Evolutionary conservation across 768 basidiomycete genomes (phyloP).

Genomic region (Termitomyces sp.): DNA sequence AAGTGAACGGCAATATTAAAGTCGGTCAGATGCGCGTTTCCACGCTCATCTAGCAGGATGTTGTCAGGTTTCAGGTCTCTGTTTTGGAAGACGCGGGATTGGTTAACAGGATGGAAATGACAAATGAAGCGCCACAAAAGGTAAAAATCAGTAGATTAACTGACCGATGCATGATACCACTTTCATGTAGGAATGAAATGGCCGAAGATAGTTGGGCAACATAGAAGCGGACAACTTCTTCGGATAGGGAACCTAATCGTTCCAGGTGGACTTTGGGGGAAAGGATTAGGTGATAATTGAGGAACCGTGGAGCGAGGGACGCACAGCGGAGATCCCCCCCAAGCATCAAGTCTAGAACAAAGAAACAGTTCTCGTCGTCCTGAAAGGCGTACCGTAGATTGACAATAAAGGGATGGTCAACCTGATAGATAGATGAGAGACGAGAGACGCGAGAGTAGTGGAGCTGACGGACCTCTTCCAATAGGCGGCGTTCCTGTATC

Average conservation of each 20-base stretch:
- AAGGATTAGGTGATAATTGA: constrained; percentile 7
- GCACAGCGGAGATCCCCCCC: constrained; percentile 92
- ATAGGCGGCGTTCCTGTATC: constrained; percentile 89
- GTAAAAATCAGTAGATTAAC: constrained; percentile 27
- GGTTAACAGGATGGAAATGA: constrained; percentile 10
- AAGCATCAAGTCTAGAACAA: constrained; percentile 95
- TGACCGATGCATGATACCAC: constrained; percentile 94
- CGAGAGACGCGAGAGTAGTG: neutral
- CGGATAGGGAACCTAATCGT: constrained; percentile 66
- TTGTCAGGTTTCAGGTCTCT: constrained; percentile 98
- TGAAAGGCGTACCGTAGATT: constrained; percentile 96
- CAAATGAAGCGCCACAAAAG: constrained; percentile 20
- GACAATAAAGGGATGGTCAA: constrained; percentile 94
- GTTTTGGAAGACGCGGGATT: constrained; percentile 9
- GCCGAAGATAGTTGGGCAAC: constrained; percentile 88
- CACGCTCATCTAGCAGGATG: constrained; percentile 91
- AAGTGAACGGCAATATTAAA: constrained; percentile 99
- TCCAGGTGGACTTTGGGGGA: constrained; percentile 80
- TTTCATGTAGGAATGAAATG: constrained; percentile 86
- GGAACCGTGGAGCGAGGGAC: constrained; percentile 23
- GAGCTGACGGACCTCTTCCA: constrained; percentile 75
- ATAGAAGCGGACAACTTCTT: constrained; percentile 83
- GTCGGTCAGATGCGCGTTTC: constrained; percentile 95
- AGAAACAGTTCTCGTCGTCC: constrained; percentile 98
- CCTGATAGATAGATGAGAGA: constrained; percentile 38